Percentiles rank a stretch among this genome's conserved stretches.
Evolutionary conservation across 2,329 filamentous ascomycete species (phyloP).

Genomic region (Penicillium polonicum): DNA sequence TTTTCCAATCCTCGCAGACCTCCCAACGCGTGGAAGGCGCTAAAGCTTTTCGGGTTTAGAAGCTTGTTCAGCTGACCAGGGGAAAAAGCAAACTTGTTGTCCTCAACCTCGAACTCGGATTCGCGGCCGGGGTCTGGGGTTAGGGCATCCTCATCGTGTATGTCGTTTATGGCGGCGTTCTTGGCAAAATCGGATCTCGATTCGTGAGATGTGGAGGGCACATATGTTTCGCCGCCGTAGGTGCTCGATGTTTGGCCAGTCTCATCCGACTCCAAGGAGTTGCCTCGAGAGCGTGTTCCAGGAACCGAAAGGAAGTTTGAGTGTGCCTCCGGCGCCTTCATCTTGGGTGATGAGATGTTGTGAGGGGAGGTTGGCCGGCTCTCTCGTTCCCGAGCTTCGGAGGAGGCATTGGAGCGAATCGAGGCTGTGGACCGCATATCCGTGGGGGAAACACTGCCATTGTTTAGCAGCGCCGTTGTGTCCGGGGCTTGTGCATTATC

Average conservation of each 20-base stretch:
- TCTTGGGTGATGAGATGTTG: conserved; percentile 64
- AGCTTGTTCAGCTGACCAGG: conserved; percentile 74
- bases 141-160: conserved; percentile 63
- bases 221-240: conserved; percentile 55
- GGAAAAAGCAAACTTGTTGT: conserved; percentile 71
- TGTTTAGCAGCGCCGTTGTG: conserved; percentile 30
- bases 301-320: conserved; percentile 63
- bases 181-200: conserved; percentile 45
- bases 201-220: conserved; percentile 44
- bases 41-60: conserved; percentile 74
- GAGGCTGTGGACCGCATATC: conserved; percentile 56
- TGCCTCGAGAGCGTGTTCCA: conserved; percentile 61
- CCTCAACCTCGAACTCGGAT: conserved; percentile 63
- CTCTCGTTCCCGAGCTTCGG: conserved; percentile 54
- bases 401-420: conserved; percentile 55
- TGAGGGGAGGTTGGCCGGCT: conserved; percentile 66
- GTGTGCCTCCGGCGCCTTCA: conserved; percentile 52
- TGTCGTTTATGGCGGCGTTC: conserved; percentile 56
- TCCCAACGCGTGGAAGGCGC: conserved; percentile 72
- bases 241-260: conserved; percentile 53
- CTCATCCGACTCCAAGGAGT: conserved; percentile 63
- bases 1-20: conserved; percentile 71
- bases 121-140: conserved; percentile 70
- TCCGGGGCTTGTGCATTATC: conserved; percentile 35
- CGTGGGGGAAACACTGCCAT: conserved; percentile 41